These are phyloP conservation scores for Diaporthe sp. DNA, from an alignment of 2,329 filamentous ascomycete species.

Conservation along the genomic window DNA sequence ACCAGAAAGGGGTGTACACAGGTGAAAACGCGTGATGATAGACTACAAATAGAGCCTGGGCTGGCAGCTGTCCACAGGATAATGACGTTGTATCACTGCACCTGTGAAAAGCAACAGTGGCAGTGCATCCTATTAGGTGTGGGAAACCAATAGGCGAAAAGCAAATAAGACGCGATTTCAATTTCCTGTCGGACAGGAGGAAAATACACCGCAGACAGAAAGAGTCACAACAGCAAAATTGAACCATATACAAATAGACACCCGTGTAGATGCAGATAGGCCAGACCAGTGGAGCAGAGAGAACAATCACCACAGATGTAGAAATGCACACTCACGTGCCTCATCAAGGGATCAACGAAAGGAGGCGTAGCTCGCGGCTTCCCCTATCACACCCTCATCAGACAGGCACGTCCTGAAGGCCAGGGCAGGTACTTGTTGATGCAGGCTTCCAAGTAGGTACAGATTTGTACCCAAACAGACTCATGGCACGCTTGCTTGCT, in stretches of 20 bases:
- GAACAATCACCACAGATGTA: background rate
- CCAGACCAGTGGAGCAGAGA: background rate
- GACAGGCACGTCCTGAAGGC: background rate
- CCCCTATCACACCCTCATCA: slow-evolving; percentile 11
- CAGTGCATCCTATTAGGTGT: slow-evolving; percentile 18
- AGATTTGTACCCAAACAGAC: background rate
- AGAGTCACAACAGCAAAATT: background rate
- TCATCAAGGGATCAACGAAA: background rate
- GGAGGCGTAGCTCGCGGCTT: slow-evolving; percentile 20
- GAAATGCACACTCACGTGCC: background rate
- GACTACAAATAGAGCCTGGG: slow-evolving; percentile 8
- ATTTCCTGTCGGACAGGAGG: background rate
- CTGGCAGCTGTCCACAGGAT: slow-evolving; percentile 11
- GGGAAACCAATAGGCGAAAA: slow-evolving; percentile 3
- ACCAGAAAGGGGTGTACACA: background rate
- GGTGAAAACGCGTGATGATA: slow-evolving; percentile 1
- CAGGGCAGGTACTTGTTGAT: background rate
- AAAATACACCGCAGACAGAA: background rate
- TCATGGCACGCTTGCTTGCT: background rate
- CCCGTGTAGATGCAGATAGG: background rate
- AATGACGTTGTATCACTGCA: slow-evolving; percentile 36
- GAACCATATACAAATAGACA: background rate
- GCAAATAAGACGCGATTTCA: background rate
- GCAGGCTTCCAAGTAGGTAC: background rate
- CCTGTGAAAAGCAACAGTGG: slow-evolving; percentile 33